Conservation (phyloP, 108 stramenopile species). For the Cyclotella sp. region DNA sequence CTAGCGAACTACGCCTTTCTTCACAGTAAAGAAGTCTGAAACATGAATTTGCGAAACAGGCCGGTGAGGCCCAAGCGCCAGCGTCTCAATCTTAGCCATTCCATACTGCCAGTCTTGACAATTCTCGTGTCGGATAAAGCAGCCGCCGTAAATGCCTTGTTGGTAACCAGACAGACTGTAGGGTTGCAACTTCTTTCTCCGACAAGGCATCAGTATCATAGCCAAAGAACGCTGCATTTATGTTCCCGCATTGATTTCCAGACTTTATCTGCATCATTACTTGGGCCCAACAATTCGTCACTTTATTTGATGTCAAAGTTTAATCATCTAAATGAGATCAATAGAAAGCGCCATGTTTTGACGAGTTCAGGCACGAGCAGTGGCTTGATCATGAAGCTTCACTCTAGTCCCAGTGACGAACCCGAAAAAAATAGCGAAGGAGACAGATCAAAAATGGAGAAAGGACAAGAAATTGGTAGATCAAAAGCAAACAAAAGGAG, state of each 20-base stretch:
- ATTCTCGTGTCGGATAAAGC: not conserved
- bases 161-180: not conserved
- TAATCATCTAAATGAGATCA: not conserved
- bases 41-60: not conserved
- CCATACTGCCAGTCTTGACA: not conserved
- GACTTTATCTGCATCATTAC: not conserved
- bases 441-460: slow-evolving; percentile 9
- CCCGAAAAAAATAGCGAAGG: not conserved
- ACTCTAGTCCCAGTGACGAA: not conserved
- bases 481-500: not conserved
- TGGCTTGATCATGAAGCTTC: not conserved
- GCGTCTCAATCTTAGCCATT: not conserved
- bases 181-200: not conserved
- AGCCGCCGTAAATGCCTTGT: not conserved
- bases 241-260: not conserved
- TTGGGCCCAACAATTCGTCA: no score
- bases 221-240: not conserved
- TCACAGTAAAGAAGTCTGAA: no score
- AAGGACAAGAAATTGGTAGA: not conserved
- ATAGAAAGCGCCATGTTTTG: not conserved
- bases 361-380: not conserved
- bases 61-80: not conserved
- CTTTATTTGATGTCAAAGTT: no score
- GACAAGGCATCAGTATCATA: not conserved
- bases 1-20: no score